These are phyloP conservation scores for Penicillium janthinellum DNA, from an alignment of 2,329 filamentous ascomycete species.

Conservation along the genomic window DNA sequence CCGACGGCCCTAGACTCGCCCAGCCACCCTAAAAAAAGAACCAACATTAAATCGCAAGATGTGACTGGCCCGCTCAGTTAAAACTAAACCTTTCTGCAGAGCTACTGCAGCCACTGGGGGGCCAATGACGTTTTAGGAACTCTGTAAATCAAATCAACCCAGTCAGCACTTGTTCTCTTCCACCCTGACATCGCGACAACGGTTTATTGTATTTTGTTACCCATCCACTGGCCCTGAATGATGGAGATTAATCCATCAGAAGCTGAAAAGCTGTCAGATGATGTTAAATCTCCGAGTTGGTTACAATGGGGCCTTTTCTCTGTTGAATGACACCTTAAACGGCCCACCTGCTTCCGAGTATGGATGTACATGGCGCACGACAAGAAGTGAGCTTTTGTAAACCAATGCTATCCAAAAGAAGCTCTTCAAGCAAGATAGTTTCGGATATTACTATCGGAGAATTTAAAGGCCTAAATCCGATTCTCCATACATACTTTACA, in stretches of 20 bases:
- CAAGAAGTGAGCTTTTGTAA: not conserved
- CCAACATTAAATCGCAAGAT: conserved; percentile 16
- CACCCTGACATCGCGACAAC: not conserved
- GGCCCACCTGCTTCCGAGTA: not conserved
- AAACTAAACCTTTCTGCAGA: conserved; percentile 5
- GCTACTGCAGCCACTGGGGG: not conserved
- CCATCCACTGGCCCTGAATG: not conserved
- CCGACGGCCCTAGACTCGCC: conserved; percentile 3
- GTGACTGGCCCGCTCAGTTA: conserved; percentile 13
- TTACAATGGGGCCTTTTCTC: not conserved
- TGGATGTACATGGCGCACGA: not conserved
- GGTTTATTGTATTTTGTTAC: not conserved
- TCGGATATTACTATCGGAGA: not conserved
- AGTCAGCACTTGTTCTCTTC: not conserved
- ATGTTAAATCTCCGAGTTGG: not conserved
- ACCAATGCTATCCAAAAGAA: not conserved
- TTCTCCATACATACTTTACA: not conserved
- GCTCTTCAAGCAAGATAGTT: not conserved
- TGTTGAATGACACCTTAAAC: not conserved
- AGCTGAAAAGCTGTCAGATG: not conserved
- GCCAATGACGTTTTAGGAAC: conserved; percentile 5
- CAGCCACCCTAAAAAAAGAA: conserved; percentile 25
- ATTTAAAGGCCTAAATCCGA: not conserved
- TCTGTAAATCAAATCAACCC: not conserved
- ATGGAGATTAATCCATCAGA: not conserved